A percentile compares a stretch with the other conserved stretches of the same genome.
Conservation (phyloP, 2,329 filamentous ascomycete species). For the Xenoacremonium recifei region DNA sequence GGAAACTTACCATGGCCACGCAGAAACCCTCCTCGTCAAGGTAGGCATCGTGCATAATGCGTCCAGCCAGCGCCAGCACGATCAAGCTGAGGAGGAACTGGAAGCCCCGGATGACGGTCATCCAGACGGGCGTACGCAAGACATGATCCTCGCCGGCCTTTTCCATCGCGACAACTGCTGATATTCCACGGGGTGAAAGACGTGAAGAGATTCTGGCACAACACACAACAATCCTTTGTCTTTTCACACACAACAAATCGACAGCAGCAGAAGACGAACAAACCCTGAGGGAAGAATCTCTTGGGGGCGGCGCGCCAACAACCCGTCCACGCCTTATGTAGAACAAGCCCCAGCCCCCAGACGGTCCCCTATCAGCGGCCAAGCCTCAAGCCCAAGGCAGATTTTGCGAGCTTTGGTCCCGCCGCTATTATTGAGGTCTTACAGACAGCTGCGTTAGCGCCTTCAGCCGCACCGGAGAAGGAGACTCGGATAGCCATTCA, state of each 20-base stretch:
- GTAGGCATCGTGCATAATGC: slow-evolving; percentile 33
- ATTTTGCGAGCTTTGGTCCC: slow-evolving; percentile 11
- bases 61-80: slow-evolving; percentile 41
- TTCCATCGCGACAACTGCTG: slow-evolving; percentile 2
- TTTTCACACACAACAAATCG: background rate
- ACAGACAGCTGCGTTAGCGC: slow-evolving; percentile 20
- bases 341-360: background rate
- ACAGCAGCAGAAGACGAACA: background rate
- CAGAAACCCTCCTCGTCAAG: slow-evolving; percentile 17
- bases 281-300: background rate
- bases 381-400: slow-evolving; percentile 22
- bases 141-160: slow-evolving; percentile 24
- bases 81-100: slow-evolving; percentile 43
- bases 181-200: background rate
- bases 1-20: slow-evolving; percentile 17
- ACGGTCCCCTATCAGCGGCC: background rate
- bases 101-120: slow-evolving; percentile 38
- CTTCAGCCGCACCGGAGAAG: slow-evolving; percentile 22
- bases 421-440: slow-evolving; percentile 1
- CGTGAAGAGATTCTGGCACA: background rate
- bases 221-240: too few species aligned
- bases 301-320: background rate
- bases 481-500: slow-evolving; percentile 7
- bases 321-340: background rate
- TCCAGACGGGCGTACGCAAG: slow-evolving; percentile 42